Base-by-base conservation (phyloP, 2,329 filamentous ascomycete genomes). In the Stemphylium beticola region DNA sequence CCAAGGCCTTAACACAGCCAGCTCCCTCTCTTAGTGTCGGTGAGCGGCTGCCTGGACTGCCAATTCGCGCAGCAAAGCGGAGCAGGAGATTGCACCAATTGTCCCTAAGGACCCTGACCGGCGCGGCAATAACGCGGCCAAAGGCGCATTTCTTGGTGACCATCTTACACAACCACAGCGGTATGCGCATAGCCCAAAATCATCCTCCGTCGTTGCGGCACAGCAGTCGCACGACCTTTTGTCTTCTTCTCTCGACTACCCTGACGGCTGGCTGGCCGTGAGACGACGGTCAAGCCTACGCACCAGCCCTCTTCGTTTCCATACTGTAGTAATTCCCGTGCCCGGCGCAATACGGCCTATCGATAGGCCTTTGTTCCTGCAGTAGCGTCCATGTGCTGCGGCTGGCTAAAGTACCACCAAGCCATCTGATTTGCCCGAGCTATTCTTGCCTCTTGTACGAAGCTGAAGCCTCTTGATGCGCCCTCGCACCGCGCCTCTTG, bases 111-210 rank as follows among this genome's bases (percentile, higher is more conserved):
- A 15, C 17, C 14, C 33, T 24, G 32, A 26, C 45, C 24, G 38
- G 46, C 55, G 55, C 51, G 55, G 55, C 55, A 48, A 50, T 44
- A 50, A 37, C 37, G 41, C 45, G 41, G 55, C 41, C 37, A 41
- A 37, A 41, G 36, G 36, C 49, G 15, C 17, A 42, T 15, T 41
- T 36, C 49, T 39, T 45, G 18, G 24, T 51, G 22, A 18, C 38
- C 39, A 32, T 32, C 32, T 26, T 45, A n/a, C 42, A 40, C 50
- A 29, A 33, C 46, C 26, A 29, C 26, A 29, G 26, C 26, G 26
- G 26, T 29, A 29, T 29, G 26, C 9, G 26, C 26, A 11, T 29
- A 9, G 26, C 26, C 26, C 26, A 29, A 10, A 29, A 29, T 3
- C 26, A 29, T 29, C 9, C 26, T 29, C 26, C 9, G 8, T 29